These are phyloP conservation scores for Parascedosporium putredinis DNA, from an alignment of 2,329 filamentous ascomycete species.

Conservation along the genomic window DNA sequence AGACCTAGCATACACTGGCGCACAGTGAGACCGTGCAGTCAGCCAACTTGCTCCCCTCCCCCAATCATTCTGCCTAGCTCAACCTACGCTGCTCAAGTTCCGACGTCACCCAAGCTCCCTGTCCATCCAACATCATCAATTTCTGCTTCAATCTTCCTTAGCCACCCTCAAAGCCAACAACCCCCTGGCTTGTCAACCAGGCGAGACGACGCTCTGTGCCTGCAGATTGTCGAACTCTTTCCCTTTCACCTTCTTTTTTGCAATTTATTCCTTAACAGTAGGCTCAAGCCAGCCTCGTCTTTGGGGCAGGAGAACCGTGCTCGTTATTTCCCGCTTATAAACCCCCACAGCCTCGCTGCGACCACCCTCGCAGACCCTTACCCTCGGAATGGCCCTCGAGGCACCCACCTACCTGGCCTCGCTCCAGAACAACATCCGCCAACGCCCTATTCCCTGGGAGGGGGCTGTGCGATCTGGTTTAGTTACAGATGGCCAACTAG, in stretches of 20 bases:
- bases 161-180: not conserved
- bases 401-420: constrained; percentile 76
- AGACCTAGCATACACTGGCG: not conserved
- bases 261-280: not conserved
- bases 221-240: not conserved
- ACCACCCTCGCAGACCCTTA: not conserved
- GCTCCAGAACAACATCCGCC: constrained; percentile 93
- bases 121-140: not conserved
- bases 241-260: not conserved
- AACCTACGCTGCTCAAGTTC: not conserved
- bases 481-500: constrained; percentile 86
- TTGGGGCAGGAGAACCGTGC: not conserved
- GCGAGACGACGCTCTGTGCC: not conserved
- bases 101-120: not conserved
- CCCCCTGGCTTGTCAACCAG: not conserved
- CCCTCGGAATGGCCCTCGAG: constrained; percentile 92
- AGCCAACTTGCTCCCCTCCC: too few species aligned
- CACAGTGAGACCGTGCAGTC: not conserved
- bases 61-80: not conserved
- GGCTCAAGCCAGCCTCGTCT: not conserved
- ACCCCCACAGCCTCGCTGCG: not conserved
- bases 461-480: constrained; percentile 87
- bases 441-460: constrained; percentile 94
- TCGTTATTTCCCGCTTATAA: not conserved
- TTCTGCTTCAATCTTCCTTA: not conserved